Base-by-base conservation (phyloP, 495 filamentous ascomycete genomes). In the Penicillium desertorum region DNA sequence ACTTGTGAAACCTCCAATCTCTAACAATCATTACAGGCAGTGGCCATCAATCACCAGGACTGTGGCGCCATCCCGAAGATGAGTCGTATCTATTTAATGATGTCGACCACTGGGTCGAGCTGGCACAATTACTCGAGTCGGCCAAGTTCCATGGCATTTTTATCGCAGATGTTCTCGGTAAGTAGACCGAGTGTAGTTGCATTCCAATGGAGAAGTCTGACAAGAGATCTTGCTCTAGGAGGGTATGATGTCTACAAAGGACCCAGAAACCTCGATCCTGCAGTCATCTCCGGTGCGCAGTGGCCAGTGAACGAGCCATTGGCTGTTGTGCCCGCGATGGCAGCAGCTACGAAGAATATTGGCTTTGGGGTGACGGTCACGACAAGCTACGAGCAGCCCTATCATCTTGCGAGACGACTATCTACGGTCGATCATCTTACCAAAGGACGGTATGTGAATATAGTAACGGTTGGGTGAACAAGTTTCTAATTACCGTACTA, bases 281-380 rank as follows among this genome's bases (percentile, higher is more conserved):
- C 83, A 8, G 77, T 86, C 32, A 57, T 75, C 29, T 80, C 84
- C 2, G 86, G 83, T 9, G 82, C 86, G 0, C 85, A 89, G 67
- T 88, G 85, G 83, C 86, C 86, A 0, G 83, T 87, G 3, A 86
- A 84, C 32, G 76, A 79, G 60, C 76, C 75, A 1, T 52, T 79
- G 36, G 67, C 75, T 4, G 71, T 78, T 7, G 67, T 79, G 0
- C 72, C 75, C 7, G 74, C 75, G 3, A 79, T 79, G 76, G 75
- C 76, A 1, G 75, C 76, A 4, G 75, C 59, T 1, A 89, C 88
- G 4, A 69, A 90, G 56, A 79, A 78, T 48, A 80, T 95, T 36
- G 87, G 87, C 1, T 78, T 86, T 37, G 81, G 89, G 12, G 84
- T 91, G 4, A 89, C 91, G 23, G 72, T 85, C n/a, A 80, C 83